A percentile compares a stretch with the other conserved stretches of the same genome.
phyloP scores from a whole-genome alignment of 2,329 filamentous ascomycete species.

The Stromatinia cepivora region DNA sequence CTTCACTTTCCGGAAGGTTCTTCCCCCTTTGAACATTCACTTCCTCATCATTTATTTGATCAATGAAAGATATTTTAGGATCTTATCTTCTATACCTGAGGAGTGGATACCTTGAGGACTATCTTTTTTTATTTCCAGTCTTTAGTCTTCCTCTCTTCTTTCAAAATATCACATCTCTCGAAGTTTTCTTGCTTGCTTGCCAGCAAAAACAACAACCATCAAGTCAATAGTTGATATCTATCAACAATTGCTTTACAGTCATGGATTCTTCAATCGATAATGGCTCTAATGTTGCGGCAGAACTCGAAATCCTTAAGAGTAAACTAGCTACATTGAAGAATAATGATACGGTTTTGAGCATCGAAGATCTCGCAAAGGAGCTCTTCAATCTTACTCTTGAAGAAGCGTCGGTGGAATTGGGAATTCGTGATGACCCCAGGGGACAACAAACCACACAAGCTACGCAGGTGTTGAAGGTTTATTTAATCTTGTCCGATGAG shows the following conservation, averaged over 20 bases:
- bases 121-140: not conserved
- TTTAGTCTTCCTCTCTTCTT: too few species aligned
- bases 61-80: not conserved
- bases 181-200: not conserved
- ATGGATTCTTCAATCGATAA: not conserved
- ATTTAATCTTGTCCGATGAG: constrained; percentile 27
- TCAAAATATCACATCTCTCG: not conserved
- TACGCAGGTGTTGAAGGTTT: constrained; percentile 28
- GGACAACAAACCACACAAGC: constrained; percentile 12
- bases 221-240: not conserved
- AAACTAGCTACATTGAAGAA: not conserved
- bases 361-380: constrained; percentile 5
- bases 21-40: not conserved
- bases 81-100: not conserved
- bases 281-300: too few species aligned
- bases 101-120: not conserved
- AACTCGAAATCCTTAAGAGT: not conserved
- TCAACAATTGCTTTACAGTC: not conserved
- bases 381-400: constrained; percentile 7
- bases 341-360: not conserved
- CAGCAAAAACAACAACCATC: not conserved
- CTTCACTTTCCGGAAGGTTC: not conserved
- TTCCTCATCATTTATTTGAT: not conserved
- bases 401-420: not conserved
- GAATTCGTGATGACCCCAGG: constrained; percentile 16